These are phyloP conservation scores for Entomortierella lignicola DNA, from an alignment of 192 early-diverging fungal species.

Conservation along the genomic window DNA sequence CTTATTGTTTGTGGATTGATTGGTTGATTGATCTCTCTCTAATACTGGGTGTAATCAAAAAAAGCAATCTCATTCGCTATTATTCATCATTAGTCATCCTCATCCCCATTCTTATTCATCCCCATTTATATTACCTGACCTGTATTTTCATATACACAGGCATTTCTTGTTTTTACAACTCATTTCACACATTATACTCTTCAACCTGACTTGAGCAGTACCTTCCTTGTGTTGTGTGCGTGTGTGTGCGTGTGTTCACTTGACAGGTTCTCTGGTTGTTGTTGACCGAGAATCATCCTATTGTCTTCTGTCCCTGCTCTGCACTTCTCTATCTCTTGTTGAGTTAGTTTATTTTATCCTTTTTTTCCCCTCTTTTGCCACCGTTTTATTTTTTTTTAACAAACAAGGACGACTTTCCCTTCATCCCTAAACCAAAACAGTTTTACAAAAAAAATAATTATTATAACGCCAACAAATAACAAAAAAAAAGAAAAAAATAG, in stretches of 20 bases:
- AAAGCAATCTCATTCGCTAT: neutral
- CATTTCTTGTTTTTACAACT: neutral
- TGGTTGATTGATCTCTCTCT: neutral
- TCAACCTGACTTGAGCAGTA: conserved; percentile 8
- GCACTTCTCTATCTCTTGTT: neutral
- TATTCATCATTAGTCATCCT: neutral
- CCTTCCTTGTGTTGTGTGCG: neutral
- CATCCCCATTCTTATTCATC: conserved; percentile 1
- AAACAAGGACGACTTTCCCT: neutral
- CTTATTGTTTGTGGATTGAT: neutral
- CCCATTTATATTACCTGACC: neutral
- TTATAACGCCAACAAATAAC: neutral
- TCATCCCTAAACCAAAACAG: conserved; percentile 15
- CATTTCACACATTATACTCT: conserved; percentile 2
- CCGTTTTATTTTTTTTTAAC: conserved; percentile 5
- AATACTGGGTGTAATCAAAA: no score
- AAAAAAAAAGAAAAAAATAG: conserved; percentile 12
- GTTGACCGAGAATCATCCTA: conserved; percentile 36
- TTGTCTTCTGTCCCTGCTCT: conserved; percentile 19
- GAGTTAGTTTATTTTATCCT: neutral
- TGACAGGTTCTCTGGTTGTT: conserved; percentile 47
- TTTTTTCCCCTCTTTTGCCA: conserved; percentile 4
- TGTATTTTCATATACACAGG: neutral
- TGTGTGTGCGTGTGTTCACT: conserved; percentile 16
- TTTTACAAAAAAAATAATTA: conserved; percentile 5